Evolutionary conservation across 169 alveolate genomes (phyloP).

Genomic region (Condylostoma magnum): DNA sequence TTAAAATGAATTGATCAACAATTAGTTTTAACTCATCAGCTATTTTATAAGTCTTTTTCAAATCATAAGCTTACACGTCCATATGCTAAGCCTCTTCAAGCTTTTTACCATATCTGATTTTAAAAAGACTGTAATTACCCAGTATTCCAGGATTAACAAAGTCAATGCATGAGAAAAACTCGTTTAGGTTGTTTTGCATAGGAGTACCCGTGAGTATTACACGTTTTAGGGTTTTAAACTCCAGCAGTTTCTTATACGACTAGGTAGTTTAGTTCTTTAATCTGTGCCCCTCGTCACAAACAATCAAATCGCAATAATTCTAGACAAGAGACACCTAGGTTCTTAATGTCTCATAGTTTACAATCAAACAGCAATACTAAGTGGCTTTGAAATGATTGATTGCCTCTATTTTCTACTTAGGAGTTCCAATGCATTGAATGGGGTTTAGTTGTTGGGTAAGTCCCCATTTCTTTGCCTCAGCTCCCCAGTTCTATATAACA

Average conservation of each 20-base stretch:
- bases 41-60: conserved; percentile 25
- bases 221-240: conserved; percentile 84
- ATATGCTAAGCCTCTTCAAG: neutral
- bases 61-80: neutral
- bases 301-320: conserved; percentile 90
- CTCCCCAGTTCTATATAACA: conserved; percentile 91
- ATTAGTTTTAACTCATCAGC: conserved; percentile 45
- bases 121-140: neutral
- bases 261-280: conserved; percentile 91
- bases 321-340: conserved; percentile 78
- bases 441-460: conserved; percentile 83
- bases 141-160: conserved; percentile 58
- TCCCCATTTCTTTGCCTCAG: conserved; percentile 93
- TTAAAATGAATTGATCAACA: conserved; percentile 45
- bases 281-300: conserved; percentile 96
- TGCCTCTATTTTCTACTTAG: conserved; percentile 56
- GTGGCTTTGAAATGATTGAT: neutral
- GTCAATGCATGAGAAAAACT: conserved; percentile 52
- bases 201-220: conserved; percentile 72
- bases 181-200: conserved; percentile 56
- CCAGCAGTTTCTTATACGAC: conserved; percentile 85
- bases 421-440: conserved; percentile 86
- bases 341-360: conserved; percentile 92
- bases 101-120: neutral
- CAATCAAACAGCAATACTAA: conserved; percentile 76